These are phyloP conservation scores for Ceratocystis cacaofunesta DNA, from an alignment of 2,329 filamentous ascomycete genomes.

Conservation along the genomic window DNA sequence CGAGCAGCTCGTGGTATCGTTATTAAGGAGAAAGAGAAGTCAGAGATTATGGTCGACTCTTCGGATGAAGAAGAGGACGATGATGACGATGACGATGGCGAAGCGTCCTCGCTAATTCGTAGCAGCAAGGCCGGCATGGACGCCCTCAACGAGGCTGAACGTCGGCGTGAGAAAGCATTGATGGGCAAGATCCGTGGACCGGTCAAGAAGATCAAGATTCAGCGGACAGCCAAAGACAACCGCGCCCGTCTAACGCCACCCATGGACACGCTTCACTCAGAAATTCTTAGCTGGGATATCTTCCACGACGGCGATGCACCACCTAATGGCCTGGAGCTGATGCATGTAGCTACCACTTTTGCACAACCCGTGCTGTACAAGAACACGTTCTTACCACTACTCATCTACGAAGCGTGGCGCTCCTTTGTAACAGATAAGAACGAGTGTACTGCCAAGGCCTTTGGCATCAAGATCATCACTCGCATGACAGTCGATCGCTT, in stretches of 20 bases:
- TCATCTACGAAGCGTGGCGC: conserved; percentile 91
- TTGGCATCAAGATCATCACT: conserved; percentile 76
- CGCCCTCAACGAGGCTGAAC: conserved; percentile 34
- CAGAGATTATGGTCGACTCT: conserved; percentile 77
- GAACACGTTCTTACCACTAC: conserved; percentile 73
- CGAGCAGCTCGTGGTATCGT: conserved; percentile 26
- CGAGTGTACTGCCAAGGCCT: conserved; percentile 64
- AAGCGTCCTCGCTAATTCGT: conserved; percentile 33
- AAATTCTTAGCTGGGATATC: conserved; percentile 86
- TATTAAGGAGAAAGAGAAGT: conserved; percentile 27
- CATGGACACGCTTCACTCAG: conserved; percentile 68
- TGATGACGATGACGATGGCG: conserved; percentile 43
- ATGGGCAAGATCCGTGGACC: conserved; percentile 50
- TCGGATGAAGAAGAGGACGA: conserved; percentile 53
- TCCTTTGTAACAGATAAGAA: conserved; percentile 82
- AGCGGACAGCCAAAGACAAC: conserved; percentile 82
- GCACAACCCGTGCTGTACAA: conserved; percentile 65
- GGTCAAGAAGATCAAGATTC: conserved; percentile 67
- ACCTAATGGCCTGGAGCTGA: conserved; percentile 59
- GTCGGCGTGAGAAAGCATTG: conserved; percentile 32
- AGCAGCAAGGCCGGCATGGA: conserved; percentile 34
- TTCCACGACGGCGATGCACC: conserved; percentile 82
- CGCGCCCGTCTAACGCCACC: conserved; percentile 82
- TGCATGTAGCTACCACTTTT: conserved; percentile 64
- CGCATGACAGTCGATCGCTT: conserved; percentile 86